phyloP scores from a whole-genome alignment of 192 early-diverging fungal species.

The Gorgonomyces haynaldii region DNA sequence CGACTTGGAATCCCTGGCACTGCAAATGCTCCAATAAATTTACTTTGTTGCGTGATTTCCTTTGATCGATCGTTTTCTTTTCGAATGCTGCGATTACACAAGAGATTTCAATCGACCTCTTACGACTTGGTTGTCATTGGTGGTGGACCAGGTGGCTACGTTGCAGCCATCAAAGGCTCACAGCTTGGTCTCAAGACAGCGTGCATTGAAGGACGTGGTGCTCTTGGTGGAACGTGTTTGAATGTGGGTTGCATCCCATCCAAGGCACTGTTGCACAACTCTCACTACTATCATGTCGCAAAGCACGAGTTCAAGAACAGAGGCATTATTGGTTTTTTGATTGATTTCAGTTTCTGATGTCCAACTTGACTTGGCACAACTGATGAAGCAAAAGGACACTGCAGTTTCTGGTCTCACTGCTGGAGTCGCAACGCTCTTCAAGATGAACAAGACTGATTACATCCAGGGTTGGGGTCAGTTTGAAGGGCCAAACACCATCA shows the following conservation, averaged over 20 bases:
- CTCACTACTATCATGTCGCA: conserved; percentile 90
- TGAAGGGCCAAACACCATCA: conserved; percentile 63
- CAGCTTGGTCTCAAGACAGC: conserved; percentile 97
- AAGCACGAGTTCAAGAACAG: conserved; percentile 83
- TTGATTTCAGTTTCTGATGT: conserved; percentile 56
- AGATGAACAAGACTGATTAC: conserved; percentile 93
- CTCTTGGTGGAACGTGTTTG: conserved; percentile 94
- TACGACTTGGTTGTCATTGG: conserved; percentile 36
- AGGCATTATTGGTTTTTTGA: conserved; percentile 72
- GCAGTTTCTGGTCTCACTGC: conserved; percentile 78
- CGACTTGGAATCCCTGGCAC: no score
- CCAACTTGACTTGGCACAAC: conserved; percentile 69
- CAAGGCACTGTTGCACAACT: conserved; percentile 97
- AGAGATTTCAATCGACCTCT: no score
- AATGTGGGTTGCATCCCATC: conserved; percentile 98
- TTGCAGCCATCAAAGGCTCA: conserved; percentile 96
- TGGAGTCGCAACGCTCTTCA: conserved; percentile 89
- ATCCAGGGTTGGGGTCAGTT: conserved; percentile 85
- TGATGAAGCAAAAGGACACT: conserved; percentile 87
- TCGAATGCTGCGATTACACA: no score
- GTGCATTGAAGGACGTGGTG: conserved; percentile 90
- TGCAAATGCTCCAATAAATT: no score
- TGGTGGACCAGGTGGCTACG: conserved; percentile 96
- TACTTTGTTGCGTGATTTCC: no score
- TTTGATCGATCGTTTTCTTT: no score